A percentile compares a stretch with the other conserved stretches of the same genome.
phyloP scores from a whole-genome alignment of 73 alveolate species.

The Symbiodinium natans region DNA sequence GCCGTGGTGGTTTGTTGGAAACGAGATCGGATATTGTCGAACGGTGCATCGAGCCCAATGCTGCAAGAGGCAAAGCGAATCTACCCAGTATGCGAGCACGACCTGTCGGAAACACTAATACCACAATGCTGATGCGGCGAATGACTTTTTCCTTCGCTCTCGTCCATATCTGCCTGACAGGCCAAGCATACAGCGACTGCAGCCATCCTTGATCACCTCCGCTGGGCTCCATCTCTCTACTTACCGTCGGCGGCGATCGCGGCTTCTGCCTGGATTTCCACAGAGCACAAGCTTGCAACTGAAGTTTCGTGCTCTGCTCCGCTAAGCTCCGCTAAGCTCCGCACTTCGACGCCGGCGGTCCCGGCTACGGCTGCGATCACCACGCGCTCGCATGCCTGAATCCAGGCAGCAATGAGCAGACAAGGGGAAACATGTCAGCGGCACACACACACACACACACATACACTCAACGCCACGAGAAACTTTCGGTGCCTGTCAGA shows the following conservation, averaged over 20 bases:
- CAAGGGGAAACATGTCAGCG: not conserved
- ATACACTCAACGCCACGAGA: not conserved
- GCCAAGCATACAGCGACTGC: no score
- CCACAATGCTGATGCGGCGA: no score
- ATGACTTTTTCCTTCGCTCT: no score
- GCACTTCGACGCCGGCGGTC: constrained; percentile 87
- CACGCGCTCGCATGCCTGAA: constrained; percentile 44
- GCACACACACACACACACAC: no score
- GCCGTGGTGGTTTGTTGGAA: not conserved
- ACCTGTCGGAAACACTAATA: no score
- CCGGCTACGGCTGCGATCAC: constrained; percentile 77
- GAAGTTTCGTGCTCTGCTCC: not conserved
- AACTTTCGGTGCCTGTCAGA: constrained; percentile 55
- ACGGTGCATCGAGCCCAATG: not conserved
- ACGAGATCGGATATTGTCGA: not conserved
- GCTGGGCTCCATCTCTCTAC: no score
- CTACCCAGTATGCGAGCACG: no score
- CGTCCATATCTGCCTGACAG: no score
- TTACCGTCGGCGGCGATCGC: constrained; percentile 64
- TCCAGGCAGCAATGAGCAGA: not conserved
- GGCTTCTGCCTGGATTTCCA: not conserved
- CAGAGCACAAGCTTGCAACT: not conserved
- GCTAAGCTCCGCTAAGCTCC: not conserved
- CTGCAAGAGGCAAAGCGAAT: not conserved
- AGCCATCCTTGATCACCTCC: no score